Base-by-base conservation (phyloP, 1,284 basidiomycete species). In the Ganoderma lucidum region DNA sequence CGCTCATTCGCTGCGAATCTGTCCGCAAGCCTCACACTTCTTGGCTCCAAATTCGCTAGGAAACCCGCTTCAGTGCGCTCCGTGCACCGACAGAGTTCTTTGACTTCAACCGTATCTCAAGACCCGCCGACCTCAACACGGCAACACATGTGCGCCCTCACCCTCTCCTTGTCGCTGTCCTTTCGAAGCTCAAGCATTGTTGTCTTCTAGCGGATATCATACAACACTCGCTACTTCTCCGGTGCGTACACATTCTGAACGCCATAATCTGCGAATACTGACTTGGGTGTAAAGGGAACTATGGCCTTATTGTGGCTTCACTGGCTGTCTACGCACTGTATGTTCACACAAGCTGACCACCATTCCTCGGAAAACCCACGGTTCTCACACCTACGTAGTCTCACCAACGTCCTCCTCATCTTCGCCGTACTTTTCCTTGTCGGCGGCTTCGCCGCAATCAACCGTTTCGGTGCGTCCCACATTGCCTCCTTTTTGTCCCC, bases 201-300 rank as follows among this genome's bases (percentile, higher is more conserved):
- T 14, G 8, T 19, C 35, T 64, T 73, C 58, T 77, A 95, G 94
- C 89, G 96, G 70, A 93, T 97, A 87, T 95, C 95, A 51, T 96
- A 97, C 85, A 98, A 98, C 85, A 96, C 96, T 56, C 91, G 94
- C 67, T 96, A 96, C 82, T 96, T 96, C 82, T 96, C 94, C 69
- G 93, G 90, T 90, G 71, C 71, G 80, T 63, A 8, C 12, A 15
- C 8, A 3, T n/a, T 55, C 72, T 55, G 8, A 14, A 32, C 3
- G 15, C 0, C 10, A 12, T 23, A 32, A 3, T 6, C 8, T 4
- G 2, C 5, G 2, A 35, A 35, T 32, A n/a, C 56, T 66, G 6
- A 68, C 6, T 32, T n/a, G 9, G 0, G 6, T 30, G 6, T 37
- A 58, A 76, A 91, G 92, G 94, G 73, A 98, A 98, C 83, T 98